Percentiles rank a stretch among this genome's conserved stretches.
These are phyloP conservation scores for Aspergillus jensenii DNA, from an alignment of 2,329 filamentous ascomycete genomes.

Conservation along the genomic window DNA sequence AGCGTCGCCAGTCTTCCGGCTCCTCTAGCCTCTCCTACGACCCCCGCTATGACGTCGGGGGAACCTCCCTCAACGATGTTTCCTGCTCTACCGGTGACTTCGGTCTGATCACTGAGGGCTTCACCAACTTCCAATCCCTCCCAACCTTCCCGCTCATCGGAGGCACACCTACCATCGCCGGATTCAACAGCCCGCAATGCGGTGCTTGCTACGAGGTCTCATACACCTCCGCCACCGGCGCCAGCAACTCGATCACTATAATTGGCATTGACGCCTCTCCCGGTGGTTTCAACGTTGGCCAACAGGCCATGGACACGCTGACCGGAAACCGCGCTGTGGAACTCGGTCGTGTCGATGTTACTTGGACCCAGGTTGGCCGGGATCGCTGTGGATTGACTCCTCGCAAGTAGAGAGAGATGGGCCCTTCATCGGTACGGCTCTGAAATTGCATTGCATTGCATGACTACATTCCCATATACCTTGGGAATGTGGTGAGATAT, in stretches of 20 bases:
- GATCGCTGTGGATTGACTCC: conserved; percentile 13
- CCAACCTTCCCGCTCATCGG: conserved; percentile 52
- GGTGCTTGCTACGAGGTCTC: conserved; percentile 54
- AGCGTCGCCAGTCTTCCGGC: conserved; percentile 11
- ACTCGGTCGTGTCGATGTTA: conserved; percentile 43
- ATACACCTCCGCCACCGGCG: conserved; percentile 40
- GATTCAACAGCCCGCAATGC: conserved; percentile 51
- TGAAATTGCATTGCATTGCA: too few relatives aligned
- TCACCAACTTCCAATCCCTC: conserved; percentile 44
- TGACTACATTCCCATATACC: too few relatives aligned
- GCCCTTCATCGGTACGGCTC: too few relatives aligned
- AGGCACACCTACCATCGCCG: conserved; percentile 48
- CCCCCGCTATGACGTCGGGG: conserved; percentile 64
- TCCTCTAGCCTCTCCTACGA: conserved; percentile 66
- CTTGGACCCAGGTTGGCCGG: conserved; percentile 25
- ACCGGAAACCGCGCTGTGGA: conserved; percentile 47
- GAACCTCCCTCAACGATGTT: conserved; percentile 56
- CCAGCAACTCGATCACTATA: conserved; percentile 46
- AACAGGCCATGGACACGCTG: conserved; percentile 50
- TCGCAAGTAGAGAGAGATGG: too few relatives aligned
- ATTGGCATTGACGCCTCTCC: conserved; percentile 49
- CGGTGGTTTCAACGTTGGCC: conserved; percentile 51
- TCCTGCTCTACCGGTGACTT: conserved; percentile 39
- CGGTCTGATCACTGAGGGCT: conserved; percentile 34
- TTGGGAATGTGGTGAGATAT: too few relatives aligned